Base-by-base conservation (phyloP, 2,329 filamentous ascomycete species). In the Neoarthrinium moseri region DNA sequence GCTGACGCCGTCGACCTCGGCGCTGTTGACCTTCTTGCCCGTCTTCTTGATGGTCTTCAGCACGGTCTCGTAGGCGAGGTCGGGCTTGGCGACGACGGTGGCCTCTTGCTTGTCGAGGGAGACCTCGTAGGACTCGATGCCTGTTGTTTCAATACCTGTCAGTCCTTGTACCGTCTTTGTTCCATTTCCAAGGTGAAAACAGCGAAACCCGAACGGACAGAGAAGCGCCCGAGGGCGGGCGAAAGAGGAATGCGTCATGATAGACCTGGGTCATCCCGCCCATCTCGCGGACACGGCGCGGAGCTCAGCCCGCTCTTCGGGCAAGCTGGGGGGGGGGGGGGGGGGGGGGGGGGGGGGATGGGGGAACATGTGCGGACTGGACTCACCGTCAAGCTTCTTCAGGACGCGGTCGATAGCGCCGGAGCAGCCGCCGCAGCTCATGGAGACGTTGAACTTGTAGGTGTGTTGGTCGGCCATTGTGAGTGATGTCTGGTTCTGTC, bases 351-450 rank as follows among this genome's bases (percentile, higher is more conserved):
- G 8, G n/a, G 26, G 36, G 34, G 29, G 39, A 33, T 26, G 45
- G 43, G 21, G 45, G 13, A 36, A 49, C 32, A 41, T 24, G 22
- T 32, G 34, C 51, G 11, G 21, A 43, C n/a, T 6, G 3, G 36
- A 69, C 81, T 54, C 65, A 95, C 91, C 91, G 17, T 95, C 87
- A 3, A 95, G 83, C 74, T 90, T 96, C 75, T 89, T 92, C 54
- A 99, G 83, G 36, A 96, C 91, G 43, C 91, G 82, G 71, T 95
- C 88, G 35, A 99, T 80, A 56, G 94, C 94, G 62, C 91, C 91
- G 36, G 91, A 96, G 84, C 94, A 99, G 68, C 94, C 94, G 65
- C 89, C 83, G 74, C 94, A 99, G 78, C 77, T 87, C 94, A 99
- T 99, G 70, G 75, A 78, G 68, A 97, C 83, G 71, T 91, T 85